phyloP scores from a whole-genome alignment of 352 stramenopile species.

The Phytophthora brassicae region DNA sequence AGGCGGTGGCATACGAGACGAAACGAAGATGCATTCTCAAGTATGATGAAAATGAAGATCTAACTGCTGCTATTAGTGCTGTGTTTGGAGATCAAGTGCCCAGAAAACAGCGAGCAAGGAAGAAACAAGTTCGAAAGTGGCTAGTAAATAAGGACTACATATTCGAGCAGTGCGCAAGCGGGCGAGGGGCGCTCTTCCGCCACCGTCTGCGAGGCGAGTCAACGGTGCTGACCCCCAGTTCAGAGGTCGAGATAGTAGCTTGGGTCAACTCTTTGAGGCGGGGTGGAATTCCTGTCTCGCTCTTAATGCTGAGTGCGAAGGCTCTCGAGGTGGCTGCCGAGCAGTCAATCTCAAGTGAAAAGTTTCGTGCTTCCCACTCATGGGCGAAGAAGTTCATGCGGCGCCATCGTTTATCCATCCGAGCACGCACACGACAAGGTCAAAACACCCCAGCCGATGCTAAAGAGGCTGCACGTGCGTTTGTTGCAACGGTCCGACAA shows the following conservation, averaged over 20 bases:
- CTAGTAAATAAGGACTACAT: not conserved
- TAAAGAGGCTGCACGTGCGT: too few relatives aligned
- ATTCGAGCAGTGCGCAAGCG: not conserved
- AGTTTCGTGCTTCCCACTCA: not conserved
- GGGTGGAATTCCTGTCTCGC: not conserved
- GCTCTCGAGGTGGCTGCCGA: not conserved
- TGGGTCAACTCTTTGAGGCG: not conserved
- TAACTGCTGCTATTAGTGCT: not conserved
- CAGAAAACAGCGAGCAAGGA: not conserved
- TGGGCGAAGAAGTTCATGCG: not conserved
- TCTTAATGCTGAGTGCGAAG: not conserved
- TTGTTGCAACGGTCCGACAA: too few relatives aligned
- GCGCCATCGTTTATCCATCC: not conserved
- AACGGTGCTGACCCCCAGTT: not conserved
- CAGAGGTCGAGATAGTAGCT: not conserved
- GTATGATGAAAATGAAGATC: not conserved
- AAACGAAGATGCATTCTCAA: not conserved
- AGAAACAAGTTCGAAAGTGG: not conserved
- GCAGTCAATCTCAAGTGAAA: not conserved
- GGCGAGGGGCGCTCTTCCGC: not conserved
- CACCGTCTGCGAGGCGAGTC: not conserved
- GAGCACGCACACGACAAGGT: not conserved
- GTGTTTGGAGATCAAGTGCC: not conserved
- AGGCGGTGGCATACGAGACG: not conserved
- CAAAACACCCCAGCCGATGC: too few relatives aligned